Base-by-base conservation (phyloP, 176 grass and related monocot species). In the Guadua angustifolia region DNA sequence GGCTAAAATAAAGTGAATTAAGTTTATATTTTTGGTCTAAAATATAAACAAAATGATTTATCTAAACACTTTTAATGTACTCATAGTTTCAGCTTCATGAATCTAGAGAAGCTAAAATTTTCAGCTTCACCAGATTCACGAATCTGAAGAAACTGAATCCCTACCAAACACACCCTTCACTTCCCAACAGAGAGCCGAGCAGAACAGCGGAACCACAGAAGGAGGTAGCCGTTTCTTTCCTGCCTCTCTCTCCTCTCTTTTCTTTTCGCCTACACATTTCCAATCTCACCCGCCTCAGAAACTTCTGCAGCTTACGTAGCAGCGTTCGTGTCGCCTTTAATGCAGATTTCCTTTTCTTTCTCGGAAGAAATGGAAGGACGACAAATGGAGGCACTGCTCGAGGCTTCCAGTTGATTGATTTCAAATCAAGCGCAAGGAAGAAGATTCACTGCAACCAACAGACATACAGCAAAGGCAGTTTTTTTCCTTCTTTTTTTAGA, bases 301-400 rank as follows among this genome's bases (percentile, higher is more conserved):
- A 42, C 72, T 36, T 57, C 78, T 26, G 6, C 64, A 9, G 10
- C 11, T 29, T 0, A 62, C 50, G 50, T 6, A 26, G 56, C 12
- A 45, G 26, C 74, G 70, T 45, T 52, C 43, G 44, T 44, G 73
- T 78, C 77, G 65, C 22, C 44, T 59, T 75, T 47, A 81, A 40
- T 49, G 36, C 13, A 52, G 71, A 45, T 25, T 10, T 4, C 19
- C 84, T 13, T 46, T 14, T 16, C 8, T 52, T 22, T 15, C 26
- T 64, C 9, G 9, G 7, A 4, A 19, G 9, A 71, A 53, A 33
- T 9, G 5, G 5, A 60, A 25, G 16, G 14, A 35, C 81, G 14
- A 35, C 81, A 84, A 77, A 86, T 66, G 6, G 65, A 44, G 39
- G 46, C 83, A 33, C 83, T 9, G 78, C 88, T 82, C 78, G 71